These are phyloP conservation scores for Cyberlindnera xishuangbannaensis DNA, from an alignment of 805 yeast species.

Conservation along the genomic window DNA sequence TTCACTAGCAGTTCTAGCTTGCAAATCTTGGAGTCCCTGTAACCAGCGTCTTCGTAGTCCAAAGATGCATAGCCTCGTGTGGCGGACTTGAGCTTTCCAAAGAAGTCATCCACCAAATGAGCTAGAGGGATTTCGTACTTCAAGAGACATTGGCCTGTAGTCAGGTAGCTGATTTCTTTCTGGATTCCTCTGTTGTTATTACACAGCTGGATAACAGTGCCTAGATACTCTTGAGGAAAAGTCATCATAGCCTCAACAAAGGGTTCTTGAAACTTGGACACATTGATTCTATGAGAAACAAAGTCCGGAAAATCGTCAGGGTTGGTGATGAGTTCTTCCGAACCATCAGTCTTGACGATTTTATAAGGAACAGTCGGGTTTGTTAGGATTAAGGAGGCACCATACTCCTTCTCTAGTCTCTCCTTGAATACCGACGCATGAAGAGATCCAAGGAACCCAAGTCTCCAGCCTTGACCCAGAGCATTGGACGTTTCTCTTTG, in stretches of 20 bases:
- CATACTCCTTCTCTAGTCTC: slow-evolving; percentile 87
- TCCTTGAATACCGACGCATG: slow-evolving; percentile 96
- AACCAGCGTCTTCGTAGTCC: slow-evolving; percentile 93
- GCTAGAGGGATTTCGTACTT: slow-evolving; percentile 82
- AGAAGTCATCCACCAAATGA: slow-evolving; percentile 89
- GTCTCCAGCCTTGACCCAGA: slow-evolving; percentile 95
- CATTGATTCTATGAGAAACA: slow-evolving; percentile 31
- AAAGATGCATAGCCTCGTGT: slow-evolving; percentile 92
- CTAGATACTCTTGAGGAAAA: slow-evolving; percentile 83
- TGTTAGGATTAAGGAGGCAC: slow-evolving; percentile 85
- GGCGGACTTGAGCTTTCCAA: slow-evolving; percentile 84
- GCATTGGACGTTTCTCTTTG: slow-evolving; percentile 92
- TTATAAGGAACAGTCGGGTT: slow-evolving; percentile 96
- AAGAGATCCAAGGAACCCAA: slow-evolving; percentile 89
- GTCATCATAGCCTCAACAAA: slow-evolving; percentile 87
- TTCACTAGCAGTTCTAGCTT: slow-evolving; percentile 87
- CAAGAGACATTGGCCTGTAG: slow-evolving; percentile 75
- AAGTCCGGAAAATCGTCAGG: slow-evolving; percentile 89
- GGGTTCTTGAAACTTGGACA: slow-evolving; percentile 70
- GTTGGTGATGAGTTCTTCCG: slow-evolving; percentile 64
- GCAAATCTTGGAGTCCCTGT: slow-evolving; percentile 69
- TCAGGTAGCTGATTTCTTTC: slow-evolving; percentile 66
- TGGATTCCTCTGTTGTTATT: slow-evolving; percentile 82
- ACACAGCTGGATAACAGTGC: slow-evolving; percentile 80
- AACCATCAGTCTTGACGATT: slow-evolving; percentile 61